These are phyloP conservation scores for Cladosporium phlei DNA, from an alignment of 2,329 filamentous ascomycete species.

Conservation along the genomic window DNA sequence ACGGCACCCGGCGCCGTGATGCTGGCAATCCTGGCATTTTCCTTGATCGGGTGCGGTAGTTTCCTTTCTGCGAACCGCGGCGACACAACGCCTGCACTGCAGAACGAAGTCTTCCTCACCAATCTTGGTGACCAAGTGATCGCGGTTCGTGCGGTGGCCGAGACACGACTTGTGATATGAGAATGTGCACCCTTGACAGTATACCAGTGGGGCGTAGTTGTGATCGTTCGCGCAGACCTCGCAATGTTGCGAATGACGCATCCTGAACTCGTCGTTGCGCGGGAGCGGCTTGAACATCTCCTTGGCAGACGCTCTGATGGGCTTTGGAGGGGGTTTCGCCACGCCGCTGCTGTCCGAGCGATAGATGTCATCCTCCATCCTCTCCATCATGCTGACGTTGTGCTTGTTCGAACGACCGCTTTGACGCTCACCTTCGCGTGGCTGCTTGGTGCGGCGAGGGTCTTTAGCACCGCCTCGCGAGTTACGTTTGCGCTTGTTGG, in stretches of 20 bases:
- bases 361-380: slow-evolving; percentile 53
- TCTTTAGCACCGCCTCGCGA: background rate
- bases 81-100: slow-evolving; percentile 83
- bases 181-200: slow-evolving; percentile 85
- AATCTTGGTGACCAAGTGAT: slow-evolving; percentile 89
- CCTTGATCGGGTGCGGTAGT: slow-evolving; percentile 62
- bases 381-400: slow-evolving; percentile 49
- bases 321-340: slow-evolving; percentile 33
- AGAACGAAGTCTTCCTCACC: slow-evolving; percentile 72
- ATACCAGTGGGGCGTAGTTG: slow-evolving; percentile 66
- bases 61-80: slow-evolving; percentile 64
- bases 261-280: slow-evolving; percentile 61
- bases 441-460: slow-evolving; percentile 15
- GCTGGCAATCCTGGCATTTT: slow-evolving; percentile 65
- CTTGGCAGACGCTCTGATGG: slow-evolving; percentile 57
- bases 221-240: slow-evolving; percentile 62
- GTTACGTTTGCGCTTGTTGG: slow-evolving; percentile 34
- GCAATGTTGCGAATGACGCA: slow-evolving; percentile 66
- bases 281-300: slow-evolving; percentile 67
- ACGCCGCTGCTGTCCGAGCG: slow-evolving; percentile 39
- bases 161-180: slow-evolving; percentile 81
- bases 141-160: slow-evolving; percentile 64
- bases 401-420: slow-evolving; percentile 45
- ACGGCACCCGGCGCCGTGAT: slow-evolving; percentile 62
- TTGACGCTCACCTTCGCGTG: slow-evolving; percentile 33